phyloP scores from a whole-genome alignment of 306 rosid genomes.

The Astragalus membranaceus region DNA sequence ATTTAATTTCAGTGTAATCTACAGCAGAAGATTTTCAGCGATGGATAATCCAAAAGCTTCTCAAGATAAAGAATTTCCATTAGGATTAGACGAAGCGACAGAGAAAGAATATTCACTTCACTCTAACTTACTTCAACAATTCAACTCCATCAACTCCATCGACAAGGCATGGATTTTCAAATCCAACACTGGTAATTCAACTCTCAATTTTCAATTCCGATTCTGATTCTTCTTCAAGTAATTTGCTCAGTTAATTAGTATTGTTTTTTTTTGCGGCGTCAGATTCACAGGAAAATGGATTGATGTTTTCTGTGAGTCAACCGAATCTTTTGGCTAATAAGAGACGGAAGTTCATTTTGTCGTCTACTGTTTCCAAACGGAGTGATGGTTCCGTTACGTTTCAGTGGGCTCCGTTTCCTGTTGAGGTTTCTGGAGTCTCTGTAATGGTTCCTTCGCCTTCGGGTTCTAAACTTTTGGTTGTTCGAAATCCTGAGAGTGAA shows the following conservation, averaged over 20 bases:
- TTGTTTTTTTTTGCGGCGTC: neutral
- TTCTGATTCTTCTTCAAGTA: neutral
- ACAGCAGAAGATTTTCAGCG: slow-evolving; percentile 34
- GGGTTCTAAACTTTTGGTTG: slow-evolving; percentile 54
- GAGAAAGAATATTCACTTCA: slow-evolving; percentile 64
- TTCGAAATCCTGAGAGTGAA: slow-evolving; percentile 67
- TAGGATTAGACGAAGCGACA: slow-evolving; percentile 44
- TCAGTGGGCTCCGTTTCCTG: slow-evolving; percentile 77
- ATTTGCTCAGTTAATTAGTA: neutral
- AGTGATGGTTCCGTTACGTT: slow-evolving; percentile 35
- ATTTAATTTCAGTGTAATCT: neutral
- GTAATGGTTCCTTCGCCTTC: slow-evolving; percentile 78
- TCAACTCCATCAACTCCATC: slow-evolving; percentile 49
- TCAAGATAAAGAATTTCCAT: slow-evolving; percentile 29
- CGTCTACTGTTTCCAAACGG: slow-evolving; percentile 49
- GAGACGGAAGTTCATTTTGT: slow-evolving; percentile 56
- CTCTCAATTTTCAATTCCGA: neutral
- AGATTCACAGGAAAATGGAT: slow-evolving; percentile 32
- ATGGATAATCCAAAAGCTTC: slow-evolving; percentile 49
- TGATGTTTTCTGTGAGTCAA: slow-evolving; percentile 65
- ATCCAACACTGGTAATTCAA: slow-evolving; percentile 36
- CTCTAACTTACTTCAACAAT: slow-evolving; percentile 66
- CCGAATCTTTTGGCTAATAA: slow-evolving; percentile 70
- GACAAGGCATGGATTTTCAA: slow-evolving; percentile 82
- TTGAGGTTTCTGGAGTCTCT: slow-evolving; percentile 71